A percentile compares a stretch with the other conserved stretches of the same genome.
phyloP scores from a whole-genome alignment of 176 grass and related monocot genomes.

The Carex myosuroides region DNA sequence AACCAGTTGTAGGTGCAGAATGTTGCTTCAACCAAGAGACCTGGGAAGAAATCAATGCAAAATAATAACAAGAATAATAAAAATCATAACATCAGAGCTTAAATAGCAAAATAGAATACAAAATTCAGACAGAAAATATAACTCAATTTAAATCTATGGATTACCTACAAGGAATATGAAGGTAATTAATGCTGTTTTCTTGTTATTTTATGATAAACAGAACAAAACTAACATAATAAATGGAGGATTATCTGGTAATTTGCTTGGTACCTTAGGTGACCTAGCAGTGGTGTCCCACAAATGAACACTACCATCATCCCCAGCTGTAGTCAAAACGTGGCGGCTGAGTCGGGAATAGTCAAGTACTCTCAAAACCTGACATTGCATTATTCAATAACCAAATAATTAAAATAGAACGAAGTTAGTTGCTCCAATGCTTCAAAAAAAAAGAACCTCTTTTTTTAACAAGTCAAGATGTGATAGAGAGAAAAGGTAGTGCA shows the following conservation, averaged over 20 bases:
- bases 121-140: neutral
- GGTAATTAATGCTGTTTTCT: neutral
- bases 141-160: conserved; percentile 5
- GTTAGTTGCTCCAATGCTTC: neutral
- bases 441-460: neutral
- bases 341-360: conserved; percentile 88
- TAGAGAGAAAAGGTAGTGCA: neutral
- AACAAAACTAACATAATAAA: conserved; percentile 18
- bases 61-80: neutral
- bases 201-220: conserved; percentile 3
- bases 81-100: neutral
- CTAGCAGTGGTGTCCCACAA: conserved; percentile 94
- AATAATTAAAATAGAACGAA: conserved; percentile 1
- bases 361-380: conserved; percentile 86
- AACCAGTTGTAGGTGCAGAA: conserved; percentile 87
- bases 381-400: conserved; percentile 35
- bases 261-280: conserved; percentile 63
- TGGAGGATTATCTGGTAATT: neutral
- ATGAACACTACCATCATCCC: conserved; percentile 98
- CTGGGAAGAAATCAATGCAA: conserved; percentile 28
- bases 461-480: neutral
- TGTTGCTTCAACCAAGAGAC: conserved; percentile 96
- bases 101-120: neutral
- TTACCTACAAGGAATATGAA: conserved; percentile 8
- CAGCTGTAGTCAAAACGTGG: conserved; percentile 81